Conservation (phyloP, 306 rosid genomes). For the Betula pendula region DNA sequence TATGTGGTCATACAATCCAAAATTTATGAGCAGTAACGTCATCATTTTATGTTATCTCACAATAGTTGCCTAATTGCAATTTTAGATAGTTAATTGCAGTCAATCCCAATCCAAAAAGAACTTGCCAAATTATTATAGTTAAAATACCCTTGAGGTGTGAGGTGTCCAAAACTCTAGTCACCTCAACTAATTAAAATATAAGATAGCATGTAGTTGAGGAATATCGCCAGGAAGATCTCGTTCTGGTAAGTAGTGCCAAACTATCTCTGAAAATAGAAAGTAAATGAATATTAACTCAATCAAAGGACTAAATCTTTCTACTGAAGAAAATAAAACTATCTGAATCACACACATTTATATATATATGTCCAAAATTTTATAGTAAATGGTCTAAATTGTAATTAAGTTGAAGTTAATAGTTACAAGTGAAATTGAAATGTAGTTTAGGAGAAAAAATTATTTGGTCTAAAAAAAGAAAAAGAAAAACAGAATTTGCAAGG, state of each 20-base stretch:
- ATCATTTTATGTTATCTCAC: too few relatives aligned
- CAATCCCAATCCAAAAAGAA: too few relatives aligned
- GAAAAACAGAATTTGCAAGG: not conserved
- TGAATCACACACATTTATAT: too few relatives aligned
- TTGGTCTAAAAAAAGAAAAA: not conserved
- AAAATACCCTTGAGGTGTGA: slow-evolving; percentile 42
- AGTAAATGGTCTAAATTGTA: too few relatives aligned
- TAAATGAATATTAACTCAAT: not conserved
- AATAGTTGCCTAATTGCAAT: too few relatives aligned
- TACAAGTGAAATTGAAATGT: too few relatives aligned
- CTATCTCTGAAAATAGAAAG: slow-evolving; percentile 30
- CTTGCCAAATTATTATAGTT: too few relatives aligned
- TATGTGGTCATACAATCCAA: too few relatives aligned
- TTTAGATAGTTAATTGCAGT: too few relatives aligned
- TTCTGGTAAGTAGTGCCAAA: slow-evolving; percentile 40
- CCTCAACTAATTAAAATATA: slow-evolving; percentile 44
- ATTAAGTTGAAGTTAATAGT: too few relatives aligned
- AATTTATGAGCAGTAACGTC: too few relatives aligned
- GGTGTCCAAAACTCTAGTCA: slow-evolving; percentile 41
- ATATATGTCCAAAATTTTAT: too few relatives aligned
- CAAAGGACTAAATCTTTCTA: not conserved
- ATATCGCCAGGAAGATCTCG: slow-evolving; percentile 32
- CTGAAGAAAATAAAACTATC: not conserved
- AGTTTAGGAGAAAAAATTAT: not conserved
- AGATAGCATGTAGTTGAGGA: slow-evolving; percentile 39